Evolutionary conservation across 192 early-diverging fungal genomes (phyloP), one percentile per base, ranked within the genome.

Genomic region (Radiomyces spectabilis): DNA sequence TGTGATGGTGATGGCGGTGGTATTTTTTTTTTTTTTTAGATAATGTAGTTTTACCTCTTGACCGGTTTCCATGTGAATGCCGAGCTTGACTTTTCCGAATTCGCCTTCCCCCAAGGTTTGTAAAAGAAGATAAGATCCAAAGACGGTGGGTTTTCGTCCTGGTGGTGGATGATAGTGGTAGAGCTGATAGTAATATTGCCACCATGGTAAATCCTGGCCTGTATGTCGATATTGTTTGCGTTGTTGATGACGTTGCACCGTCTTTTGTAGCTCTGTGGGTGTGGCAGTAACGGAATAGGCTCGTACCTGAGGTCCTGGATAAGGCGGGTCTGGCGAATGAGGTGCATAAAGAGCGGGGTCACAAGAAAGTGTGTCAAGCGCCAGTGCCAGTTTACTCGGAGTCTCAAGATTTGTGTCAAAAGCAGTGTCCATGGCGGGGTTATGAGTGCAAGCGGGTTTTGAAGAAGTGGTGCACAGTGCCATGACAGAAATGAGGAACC

Each of bases 61-160:
- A 19, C 77, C 76, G 25, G 84, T 73, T 25, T 86, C 79, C 37
- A 76, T 75, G 59, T 98, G 92, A 60, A 89, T 82, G 2, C 89
- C 93, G 12, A 97, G 79, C 73, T 98, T 98, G 54, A 96, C 94
- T 71, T 98, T 95, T 52, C 91, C 94, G 75, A 96, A 96, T 77
- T 98, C 94, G 45, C 94, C 95, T 72, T 96, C 94, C 49, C 94
- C 94, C 9, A 98, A 79, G 21, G 94, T 97, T 73, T 98, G 94
- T 43, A 93, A 79, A 54, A 98, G 80, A 13, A 92, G 64, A 75
- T 99, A 99, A 50, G 92, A 91, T 5, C 94, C 89, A 68, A 92
- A 86, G 60, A 87, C 80, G 21, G 80, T 83, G 33, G 76, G 69
- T 63, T 72, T 71, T 57, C 74, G 50, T 47, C 58, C 63, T 7